These are phyloP conservation scores for Penstemon eatonii DNA, from an alignment of 257 asterid genomes.

Conservation along the genomic window DNA sequence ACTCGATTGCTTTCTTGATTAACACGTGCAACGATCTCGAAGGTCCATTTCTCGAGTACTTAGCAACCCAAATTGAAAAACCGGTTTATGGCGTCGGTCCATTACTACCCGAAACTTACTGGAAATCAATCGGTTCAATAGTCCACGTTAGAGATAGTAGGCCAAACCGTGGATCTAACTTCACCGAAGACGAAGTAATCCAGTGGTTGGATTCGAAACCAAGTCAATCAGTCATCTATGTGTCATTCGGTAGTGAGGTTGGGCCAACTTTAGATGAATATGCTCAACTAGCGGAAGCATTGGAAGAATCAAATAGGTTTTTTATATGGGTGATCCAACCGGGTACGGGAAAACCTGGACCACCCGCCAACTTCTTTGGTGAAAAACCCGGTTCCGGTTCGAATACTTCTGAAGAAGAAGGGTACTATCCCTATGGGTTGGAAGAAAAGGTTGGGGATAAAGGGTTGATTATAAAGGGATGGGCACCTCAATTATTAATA, in stretches of 20 bases:
- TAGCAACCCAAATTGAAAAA: conserved; percentile 34
- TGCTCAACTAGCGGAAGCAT: conserved; percentile 47
- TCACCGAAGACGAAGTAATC: conserved; percentile 58
- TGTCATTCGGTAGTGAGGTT: conserved; percentile 77
- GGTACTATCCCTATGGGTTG: conserved; percentile 52
- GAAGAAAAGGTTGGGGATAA: conserved; percentile 44
- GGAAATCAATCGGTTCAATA: conserved; percentile 47
- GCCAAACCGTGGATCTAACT: conserved; percentile 49
- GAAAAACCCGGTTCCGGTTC: conserved; percentile 27
- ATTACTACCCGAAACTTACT: conserved; percentile 53
- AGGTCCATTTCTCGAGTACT: conserved; percentile 46
- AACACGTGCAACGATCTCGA: conserved; percentile 67
- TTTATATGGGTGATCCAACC: conserved; percentile 80
- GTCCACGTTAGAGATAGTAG: conserved; percentile 46
- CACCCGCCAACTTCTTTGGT: conserved; percentile 37
- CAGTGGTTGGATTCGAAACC: conserved; percentile 66
- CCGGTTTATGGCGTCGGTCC: conserved; percentile 69
- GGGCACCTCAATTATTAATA: conserved; percentile 75
- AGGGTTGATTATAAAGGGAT: conserved; percentile 66
- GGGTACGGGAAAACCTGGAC: conserved; percentile 49
- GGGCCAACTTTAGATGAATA: conserved; percentile 62
- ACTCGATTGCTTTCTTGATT: conserved; percentile 48
- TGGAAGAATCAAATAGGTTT: conserved; percentile 42
- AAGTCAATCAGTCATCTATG: conserved; percentile 51
- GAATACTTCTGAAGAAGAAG: conserved; percentile 30